phyloP scores from a whole-genome alignment of 495 filamentous ascomycete genomes.

The Tetracladium marchalianum region DNA sequence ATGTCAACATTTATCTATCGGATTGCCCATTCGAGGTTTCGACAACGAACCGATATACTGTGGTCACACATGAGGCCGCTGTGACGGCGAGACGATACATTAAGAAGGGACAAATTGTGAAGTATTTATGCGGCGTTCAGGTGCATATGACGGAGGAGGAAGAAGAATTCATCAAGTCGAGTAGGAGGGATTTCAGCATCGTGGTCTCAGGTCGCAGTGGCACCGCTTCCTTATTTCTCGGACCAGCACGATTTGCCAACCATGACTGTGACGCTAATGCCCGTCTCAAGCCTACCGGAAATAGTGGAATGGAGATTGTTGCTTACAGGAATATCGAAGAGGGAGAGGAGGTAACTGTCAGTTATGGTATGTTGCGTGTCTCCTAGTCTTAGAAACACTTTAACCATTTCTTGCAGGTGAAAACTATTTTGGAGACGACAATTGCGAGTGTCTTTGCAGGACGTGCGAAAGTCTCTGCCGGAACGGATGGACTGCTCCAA shows the following conservation, averaged over 20 bases:
- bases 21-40: constrained; percentile 92
- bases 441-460: constrained; percentile 87
- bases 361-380: constrained; percentile 54
- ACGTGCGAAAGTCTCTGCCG: constrained; percentile 68
- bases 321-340: constrained; percentile 69
- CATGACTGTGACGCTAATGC: constrained; percentile 96
- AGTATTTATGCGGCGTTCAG: constrained; percentile 80
- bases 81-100: constrained; percentile 75
- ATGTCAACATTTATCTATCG: constrained; percentile 84
- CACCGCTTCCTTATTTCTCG: constrained; percentile 79
- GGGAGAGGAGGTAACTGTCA: constrained; percentile 93
- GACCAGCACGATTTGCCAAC: constrained; percentile 91
- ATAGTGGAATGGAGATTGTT: constrained; percentile 80
- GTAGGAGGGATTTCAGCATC: constrained; percentile 88
- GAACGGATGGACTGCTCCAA: constrained; percentile 67
- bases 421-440: constrained; percentile 90
- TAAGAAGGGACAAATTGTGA: constrained; percentile 73
- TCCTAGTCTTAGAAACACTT: background rate
- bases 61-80: constrained; percentile 75
- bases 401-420: constrained; percentile 30
- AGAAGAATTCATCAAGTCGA: constrained; percentile 66
- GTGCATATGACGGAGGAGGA: constrained; percentile 85
- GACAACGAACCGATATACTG: constrained; percentile 93
- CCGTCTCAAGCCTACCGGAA: constrained; percentile 66
- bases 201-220: constrained; percentile 89